Evolutionary conservation across 192 early-diverging fungal genomes (phyloP).

Genomic region (Backusella morwellensis): DNA sequence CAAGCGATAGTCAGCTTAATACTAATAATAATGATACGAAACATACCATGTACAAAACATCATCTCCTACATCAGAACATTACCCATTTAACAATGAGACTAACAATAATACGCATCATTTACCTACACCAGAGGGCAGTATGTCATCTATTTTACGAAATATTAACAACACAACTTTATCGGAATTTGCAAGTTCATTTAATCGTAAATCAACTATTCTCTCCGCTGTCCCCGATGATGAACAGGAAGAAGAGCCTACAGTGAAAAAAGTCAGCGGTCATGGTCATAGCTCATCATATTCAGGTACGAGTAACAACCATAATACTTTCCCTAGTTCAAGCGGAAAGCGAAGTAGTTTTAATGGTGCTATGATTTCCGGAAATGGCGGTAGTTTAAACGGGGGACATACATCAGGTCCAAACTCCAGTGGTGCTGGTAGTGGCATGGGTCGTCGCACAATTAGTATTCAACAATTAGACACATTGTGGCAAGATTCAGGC

Average conservation of each 20-base stretch:
- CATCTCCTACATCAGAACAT: background rate
- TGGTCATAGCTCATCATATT: background rate
- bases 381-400: conserved; percentile 4
- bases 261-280: background rate
- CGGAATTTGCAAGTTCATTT: conserved; percentile 3
- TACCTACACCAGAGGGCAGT: conserved; percentile 10
- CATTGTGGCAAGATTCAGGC: conserved; percentile 26
- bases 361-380: conserved; percentile 6
- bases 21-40: background rate
- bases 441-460: conserved; percentile 20
- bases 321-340: background rate
- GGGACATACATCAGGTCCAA: background rate
- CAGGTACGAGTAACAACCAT: background rate
- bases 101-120: background rate
- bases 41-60: background rate
- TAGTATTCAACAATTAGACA: conserved; percentile 32
- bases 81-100: background rate
- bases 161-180: conserved; percentile 10
- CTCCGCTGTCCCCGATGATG: conserved; percentile 6
- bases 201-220: conserved; percentile 16
- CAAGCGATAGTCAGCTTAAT: conserved; percentile 23
- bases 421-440: background rate
- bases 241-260: background rate
- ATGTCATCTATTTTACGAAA: conserved; percentile 8
- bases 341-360: background rate